A percentile compares a stretch with the other conserved stretches of the same genome.
Evolutionary conservation across 495 filamentous ascomycete species (phyloP).

Genomic region (Tuber brumale): DNA sequence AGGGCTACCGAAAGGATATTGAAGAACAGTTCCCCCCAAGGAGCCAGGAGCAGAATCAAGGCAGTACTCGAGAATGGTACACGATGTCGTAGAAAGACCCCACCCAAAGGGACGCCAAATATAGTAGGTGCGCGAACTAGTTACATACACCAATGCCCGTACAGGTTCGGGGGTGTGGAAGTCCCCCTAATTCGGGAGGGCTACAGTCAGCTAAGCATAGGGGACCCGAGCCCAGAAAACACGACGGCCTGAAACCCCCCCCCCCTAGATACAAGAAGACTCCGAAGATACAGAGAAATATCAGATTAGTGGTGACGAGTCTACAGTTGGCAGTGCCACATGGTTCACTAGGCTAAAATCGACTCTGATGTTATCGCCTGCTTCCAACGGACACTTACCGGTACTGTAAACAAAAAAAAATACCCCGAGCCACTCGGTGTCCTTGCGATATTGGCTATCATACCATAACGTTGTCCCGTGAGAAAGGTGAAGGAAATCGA

Average conservation of each 20-base stretch:
- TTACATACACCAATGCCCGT: not conserved
- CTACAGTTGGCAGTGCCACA: not conserved
- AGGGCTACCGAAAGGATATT: not conserved
- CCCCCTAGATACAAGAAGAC: not conserved
- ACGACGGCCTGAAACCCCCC: conserved; percentile 30
- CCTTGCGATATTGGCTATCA: not conserved
- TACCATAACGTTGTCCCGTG: not conserved
- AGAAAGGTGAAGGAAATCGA: not conserved
- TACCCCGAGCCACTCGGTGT: not conserved
- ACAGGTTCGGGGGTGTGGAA: not conserved
- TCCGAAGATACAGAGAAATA: not conserved
- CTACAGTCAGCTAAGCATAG: conserved; percentile 11
- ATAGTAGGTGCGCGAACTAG: not conserved
- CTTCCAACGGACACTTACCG: not conserved
- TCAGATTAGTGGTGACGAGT: not conserved
- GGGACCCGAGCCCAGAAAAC: conserved; percentile 9
- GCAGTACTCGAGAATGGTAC: not conserved
- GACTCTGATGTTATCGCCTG: not conserved
- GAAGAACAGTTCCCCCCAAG: not conserved
- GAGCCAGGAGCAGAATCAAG: not conserved
- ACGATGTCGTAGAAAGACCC: not conserved
- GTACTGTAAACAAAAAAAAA: not conserved
- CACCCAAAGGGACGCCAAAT: not conserved
- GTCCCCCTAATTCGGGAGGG: conserved; percentile 23
- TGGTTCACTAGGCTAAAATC: not conserved